phyloP scores from a whole-genome alignment of 768 basidiomycete genomes.

The Tulasnella sp. region DNA sequence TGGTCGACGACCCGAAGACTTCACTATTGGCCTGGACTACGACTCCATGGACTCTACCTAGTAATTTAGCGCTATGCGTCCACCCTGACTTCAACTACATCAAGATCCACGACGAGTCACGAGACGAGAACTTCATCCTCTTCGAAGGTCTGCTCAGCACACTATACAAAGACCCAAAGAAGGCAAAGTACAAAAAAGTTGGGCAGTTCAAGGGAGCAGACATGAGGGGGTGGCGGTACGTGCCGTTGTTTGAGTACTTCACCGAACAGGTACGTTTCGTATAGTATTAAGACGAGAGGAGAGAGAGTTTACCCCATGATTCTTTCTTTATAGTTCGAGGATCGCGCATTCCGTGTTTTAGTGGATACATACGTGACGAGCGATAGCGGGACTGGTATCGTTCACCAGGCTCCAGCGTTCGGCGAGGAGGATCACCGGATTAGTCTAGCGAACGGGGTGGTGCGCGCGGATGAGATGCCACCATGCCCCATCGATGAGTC shows the following conservation, averaged over 20 bases:
- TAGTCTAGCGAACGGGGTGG: slow-evolving; percentile 69
- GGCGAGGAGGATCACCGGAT: slow-evolving; percentile 99
- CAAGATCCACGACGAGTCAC: slow-evolving; percentile 89
- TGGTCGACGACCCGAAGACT: slow-evolving; percentile 86
- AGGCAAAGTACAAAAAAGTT: slow-evolving; percentile 89
- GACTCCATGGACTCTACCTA: slow-evolving; percentile 96
- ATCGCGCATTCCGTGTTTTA: slow-evolving; percentile 81
- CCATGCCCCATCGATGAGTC: slow-evolving; percentile 92
- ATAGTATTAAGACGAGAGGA: no score
- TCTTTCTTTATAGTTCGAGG: slow-evolving; percentile 56
- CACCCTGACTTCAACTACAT: slow-evolving; percentile 93
- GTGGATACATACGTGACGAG: slow-evolving; percentile 90
- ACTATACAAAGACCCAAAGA: slow-evolving; percentile 93
- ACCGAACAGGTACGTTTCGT: slow-evolving; percentile 75
- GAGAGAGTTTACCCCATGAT: background rate
- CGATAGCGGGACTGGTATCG: slow-evolving; percentile 91
- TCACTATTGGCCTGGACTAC: slow-evolving; percentile 96
- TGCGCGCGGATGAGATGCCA: slow-evolving; percentile 84
- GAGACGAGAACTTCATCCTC: slow-evolving; percentile 80
- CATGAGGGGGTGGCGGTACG: slow-evolving; percentile 93
- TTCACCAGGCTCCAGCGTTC: slow-evolving; percentile 96
- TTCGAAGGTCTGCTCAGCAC: slow-evolving; percentile 78
- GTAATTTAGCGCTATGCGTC: slow-evolving; percentile 89
- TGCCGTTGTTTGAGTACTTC: slow-evolving; percentile 93
- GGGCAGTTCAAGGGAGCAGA: slow-evolving; percentile 81